A percentile compares a stretch with the other conserved stretches of the same genome.
Evolutionary conservation across 345 rosid species (phyloP).

Genomic region (Rhodamnia argentea): DNA sequence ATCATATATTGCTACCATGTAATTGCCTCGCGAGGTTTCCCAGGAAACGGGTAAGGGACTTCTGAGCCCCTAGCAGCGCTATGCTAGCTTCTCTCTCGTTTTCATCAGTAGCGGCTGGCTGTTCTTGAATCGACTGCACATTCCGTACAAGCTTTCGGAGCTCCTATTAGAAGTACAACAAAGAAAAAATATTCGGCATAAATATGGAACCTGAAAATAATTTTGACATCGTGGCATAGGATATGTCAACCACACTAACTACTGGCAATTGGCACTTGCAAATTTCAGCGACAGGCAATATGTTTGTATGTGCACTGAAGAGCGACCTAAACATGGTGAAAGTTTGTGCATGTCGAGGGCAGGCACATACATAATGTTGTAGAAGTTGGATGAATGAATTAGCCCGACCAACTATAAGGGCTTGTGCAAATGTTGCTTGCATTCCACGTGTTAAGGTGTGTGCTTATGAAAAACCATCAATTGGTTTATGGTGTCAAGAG

Average conservation of each 20-base stretch:
- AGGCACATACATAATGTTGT: background rate
- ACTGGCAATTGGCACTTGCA: background rate
- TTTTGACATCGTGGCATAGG: background rate
- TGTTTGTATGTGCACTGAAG: background rate
- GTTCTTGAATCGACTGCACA: slow-evolving; percentile 43
- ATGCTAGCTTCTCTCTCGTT: slow-evolving; percentile 24
- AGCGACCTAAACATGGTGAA: background rate
- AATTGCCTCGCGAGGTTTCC: slow-evolving; percentile 37
- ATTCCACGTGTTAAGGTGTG: background rate
- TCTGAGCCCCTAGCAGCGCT: slow-evolving; percentile 25
- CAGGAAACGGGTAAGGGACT: slow-evolving; percentile 53
- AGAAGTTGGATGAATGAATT: background rate
- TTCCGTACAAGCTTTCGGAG: slow-evolving; percentile 64
- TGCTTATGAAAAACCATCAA: background rate
- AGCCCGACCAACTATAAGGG: background rate
- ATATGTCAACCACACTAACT: background rate
- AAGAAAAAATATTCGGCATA: background rate
- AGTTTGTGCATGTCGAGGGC: background rate
- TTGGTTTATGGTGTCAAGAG: background rate
- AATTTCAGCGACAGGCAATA: background rate
- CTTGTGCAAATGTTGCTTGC: background rate
- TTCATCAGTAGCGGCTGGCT: slow-evolving; percentile 9
- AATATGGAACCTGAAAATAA: background rate
- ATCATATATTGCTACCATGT: slow-evolving; percentile 7
- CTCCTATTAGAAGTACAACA: slow-evolving; percentile 31